Evolutionary conservation across 129 eudicot species (phyloP).

Genomic region (Sambucus nigra): DNA sequence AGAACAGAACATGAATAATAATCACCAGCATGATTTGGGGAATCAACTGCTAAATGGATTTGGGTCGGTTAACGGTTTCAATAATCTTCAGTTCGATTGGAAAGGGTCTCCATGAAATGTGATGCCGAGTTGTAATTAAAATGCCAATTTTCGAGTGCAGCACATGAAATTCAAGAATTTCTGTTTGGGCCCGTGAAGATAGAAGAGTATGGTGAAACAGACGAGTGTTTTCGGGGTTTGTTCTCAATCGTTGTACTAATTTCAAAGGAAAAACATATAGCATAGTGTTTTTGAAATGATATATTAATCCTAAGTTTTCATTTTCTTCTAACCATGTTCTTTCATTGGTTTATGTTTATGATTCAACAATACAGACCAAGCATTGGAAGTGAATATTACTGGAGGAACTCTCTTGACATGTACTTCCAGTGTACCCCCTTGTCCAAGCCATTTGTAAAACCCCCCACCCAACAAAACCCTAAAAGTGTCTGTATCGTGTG

Average conservation of each 20-base stretch:
- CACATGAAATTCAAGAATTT: slow-evolving; percentile 4
- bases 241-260: slow-evolving; percentile 35
- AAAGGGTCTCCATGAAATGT: slow-evolving; percentile 57
- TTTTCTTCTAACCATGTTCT: slow-evolving; percentile 25
- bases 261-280: slow-evolving; percentile 43
- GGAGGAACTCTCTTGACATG: slow-evolving; percentile 15
- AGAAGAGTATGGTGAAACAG: slow-evolving; percentile 9
- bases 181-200: slow-evolving; percentile 22
- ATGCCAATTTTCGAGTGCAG: neutral
- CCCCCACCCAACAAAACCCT: slow-evolving; percentile 11
- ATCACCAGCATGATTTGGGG: slow-evolving; percentile 61
- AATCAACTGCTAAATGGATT: slow-evolving; percentile 70
- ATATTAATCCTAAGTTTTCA: slow-evolving; percentile 22
- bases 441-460: slow-evolving; percentile 25
- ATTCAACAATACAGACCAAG: slow-evolving; percentile 8
- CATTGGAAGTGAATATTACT: slow-evolving; percentile 14
- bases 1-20: slow-evolving; percentile 54
- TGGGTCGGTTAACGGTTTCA: slow-evolving; percentile 77
- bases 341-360: slow-evolving; percentile 9
- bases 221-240: slow-evolving; percentile 18
- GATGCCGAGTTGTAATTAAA: neutral
- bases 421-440: too few species aligned
- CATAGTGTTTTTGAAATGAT: slow-evolving; percentile 33
- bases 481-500: slow-evolving; percentile 34
- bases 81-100: slow-evolving; percentile 90